Conservation (phyloP, 495 filamentous ascomycete genomes). For the Talaromyces adpressus region DNA sequence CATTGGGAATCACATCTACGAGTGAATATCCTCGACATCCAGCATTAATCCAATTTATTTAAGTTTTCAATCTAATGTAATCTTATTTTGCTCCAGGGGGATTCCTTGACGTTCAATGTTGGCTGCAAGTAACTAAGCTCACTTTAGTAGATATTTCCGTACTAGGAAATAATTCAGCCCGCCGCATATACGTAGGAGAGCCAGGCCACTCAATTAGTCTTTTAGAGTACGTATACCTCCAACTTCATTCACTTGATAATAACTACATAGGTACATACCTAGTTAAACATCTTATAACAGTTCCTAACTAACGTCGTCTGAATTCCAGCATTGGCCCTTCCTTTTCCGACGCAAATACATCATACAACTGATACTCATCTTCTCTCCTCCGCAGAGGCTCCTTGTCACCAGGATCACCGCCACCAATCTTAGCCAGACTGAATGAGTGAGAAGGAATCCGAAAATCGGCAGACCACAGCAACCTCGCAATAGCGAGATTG, state of each 20-base stretch:
- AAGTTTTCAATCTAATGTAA: no score
- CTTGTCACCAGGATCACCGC: no score
- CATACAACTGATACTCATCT: background rate
- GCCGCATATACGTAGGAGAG: no score
- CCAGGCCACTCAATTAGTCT: no score
- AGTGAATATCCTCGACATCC: background rate
- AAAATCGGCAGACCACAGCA: background rate
- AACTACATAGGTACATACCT: no score
- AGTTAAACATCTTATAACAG: no score
- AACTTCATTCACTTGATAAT: no score
- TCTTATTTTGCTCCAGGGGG: no score
- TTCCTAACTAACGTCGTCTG: background rate
- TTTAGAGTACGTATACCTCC: no score
- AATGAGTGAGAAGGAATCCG: no score
- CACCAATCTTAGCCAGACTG: no score
- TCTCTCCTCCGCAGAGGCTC: background rate
- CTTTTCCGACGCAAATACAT: background rate
- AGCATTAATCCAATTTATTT: background rate
- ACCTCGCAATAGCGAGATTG: background rate
- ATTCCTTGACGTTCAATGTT: background rate
- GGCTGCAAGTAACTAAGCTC: background rate
- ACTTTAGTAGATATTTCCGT: background rate
- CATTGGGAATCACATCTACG: background rate
- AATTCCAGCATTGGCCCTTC: slow-evolving; percentile 3
- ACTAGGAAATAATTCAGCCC: background rate